These are phyloP conservation scores for Chrysoporthe austroafricana DNA, from an alignment of 2,329 filamentous ascomycete species.

Conservation along the genomic window DNA sequence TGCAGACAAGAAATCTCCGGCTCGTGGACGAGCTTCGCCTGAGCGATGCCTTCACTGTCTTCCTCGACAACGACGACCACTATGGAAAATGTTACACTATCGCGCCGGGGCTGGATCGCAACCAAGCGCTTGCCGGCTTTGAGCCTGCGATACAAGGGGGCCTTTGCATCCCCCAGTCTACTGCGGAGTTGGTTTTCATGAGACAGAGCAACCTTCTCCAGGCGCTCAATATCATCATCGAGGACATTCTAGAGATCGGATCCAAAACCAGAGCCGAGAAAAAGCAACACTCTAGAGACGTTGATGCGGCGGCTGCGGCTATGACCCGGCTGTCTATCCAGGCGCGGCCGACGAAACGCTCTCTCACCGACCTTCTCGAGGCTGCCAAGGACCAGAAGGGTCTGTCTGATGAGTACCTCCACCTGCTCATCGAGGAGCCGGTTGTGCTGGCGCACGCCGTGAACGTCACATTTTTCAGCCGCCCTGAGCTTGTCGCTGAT, in stretches of 20 bases:
- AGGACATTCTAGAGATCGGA: conserved; percentile 46
- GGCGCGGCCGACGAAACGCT: conserved; percentile 34
- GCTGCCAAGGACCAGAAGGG: conserved; percentile 41
- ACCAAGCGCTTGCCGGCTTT: conserved; percentile 33
- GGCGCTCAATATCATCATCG: conserved; percentile 46
- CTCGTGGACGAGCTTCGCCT: conserved; percentile 32
- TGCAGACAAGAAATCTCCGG: conserved; percentile 39
- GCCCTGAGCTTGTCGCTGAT: conserved; percentile 48
- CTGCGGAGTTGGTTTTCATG: conserved; percentile 43
- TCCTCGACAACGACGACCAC: conserved; percentile 44
- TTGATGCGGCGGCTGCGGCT: conserved; percentile 36
- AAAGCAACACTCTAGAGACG: conserved; percentile 36
- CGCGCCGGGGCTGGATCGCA: conserved; percentile 25
- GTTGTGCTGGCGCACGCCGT: conserved; percentile 39
- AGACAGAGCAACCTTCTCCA: conserved; percentile 45
- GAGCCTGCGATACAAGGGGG: conserved; percentile 32
- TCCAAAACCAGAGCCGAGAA: conserved; percentile 37
- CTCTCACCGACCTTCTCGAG: conserved; percentile 38
- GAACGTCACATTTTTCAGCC: conserved; percentile 44
- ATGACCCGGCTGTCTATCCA: conserved; percentile 40
- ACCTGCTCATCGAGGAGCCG: conserved; percentile 40
- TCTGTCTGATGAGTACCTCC: conserved; percentile 40
- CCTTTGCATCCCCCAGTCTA: conserved; percentile 35
- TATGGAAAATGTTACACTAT: conserved; percentile 45
- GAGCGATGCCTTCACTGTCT: conserved; percentile 42